Evolutionary conservation across 164 flowering plant genomes (phyloP).

Genomic region (Buxus sempervirens): DNA sequence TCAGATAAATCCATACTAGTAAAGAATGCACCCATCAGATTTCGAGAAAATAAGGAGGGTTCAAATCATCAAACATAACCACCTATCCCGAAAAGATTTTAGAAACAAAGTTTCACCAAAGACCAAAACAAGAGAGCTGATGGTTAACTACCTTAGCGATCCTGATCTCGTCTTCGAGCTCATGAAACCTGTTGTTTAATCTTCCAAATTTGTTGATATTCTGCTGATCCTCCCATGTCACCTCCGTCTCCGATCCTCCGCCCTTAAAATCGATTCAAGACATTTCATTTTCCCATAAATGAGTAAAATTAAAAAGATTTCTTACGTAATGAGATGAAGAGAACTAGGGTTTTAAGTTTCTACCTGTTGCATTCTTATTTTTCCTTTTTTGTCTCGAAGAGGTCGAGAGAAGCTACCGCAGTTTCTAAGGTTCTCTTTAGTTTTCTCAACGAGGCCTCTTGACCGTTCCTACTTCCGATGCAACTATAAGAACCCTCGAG

Average conservation of each 20-base stretch:
- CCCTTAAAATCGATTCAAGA: slow-evolving; percentile 24
- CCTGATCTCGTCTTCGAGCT: slow-evolving; percentile 89
- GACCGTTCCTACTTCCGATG: too few species aligned
- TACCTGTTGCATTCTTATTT: too few species aligned
- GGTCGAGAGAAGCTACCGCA: too few species aligned
- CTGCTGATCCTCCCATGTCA: slow-evolving; percentile 99
- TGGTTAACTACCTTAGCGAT: slow-evolving; percentile 49
- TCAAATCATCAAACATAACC: background rate
- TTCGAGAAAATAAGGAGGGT: background rate
- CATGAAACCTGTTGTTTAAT: slow-evolving; percentile 84
- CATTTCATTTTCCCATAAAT: background rate
- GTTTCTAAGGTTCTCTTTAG: too few species aligned
- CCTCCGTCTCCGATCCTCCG: slow-evolving; percentile 69
- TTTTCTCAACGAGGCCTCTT: too few species aligned
- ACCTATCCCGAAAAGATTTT: too few species aligned
- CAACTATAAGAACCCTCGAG: too few species aligned
- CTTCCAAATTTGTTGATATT: slow-evolving; percentile 88
- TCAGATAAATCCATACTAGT: too few species aligned
- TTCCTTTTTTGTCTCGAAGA: too few species aligned
- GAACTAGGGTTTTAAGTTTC: too few species aligned
- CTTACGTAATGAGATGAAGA: too few species aligned
- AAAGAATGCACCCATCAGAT: background rate
- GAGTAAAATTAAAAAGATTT: too few species aligned
- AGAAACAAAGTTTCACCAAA: background rate
- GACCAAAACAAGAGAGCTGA: background rate